Evolutionary conservation across 129 eudicot species (phyloP).

Genomic region (Sambucus nigra): DNA sequence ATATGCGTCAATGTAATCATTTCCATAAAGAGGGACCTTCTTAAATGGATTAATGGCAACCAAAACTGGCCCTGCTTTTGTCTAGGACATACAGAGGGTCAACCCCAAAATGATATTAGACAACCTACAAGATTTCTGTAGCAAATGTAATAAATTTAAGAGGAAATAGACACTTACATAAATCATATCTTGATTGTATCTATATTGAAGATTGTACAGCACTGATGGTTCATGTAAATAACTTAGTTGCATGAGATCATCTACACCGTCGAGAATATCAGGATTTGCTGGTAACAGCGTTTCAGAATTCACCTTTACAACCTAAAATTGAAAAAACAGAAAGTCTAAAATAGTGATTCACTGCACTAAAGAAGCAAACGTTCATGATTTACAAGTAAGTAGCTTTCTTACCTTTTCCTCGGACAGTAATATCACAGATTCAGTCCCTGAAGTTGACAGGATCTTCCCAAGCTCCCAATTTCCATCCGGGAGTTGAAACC

Average conservation of each 20-base stretch:
- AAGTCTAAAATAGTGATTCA: conserved; percentile 1
- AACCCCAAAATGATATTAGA: background rate
- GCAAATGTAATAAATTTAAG: background rate
- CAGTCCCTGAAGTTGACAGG: conserved; percentile 59
- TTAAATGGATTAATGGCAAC: conserved; percentile 92
- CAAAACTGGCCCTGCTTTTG: conserved; percentile 96
- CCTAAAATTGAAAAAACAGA: conserved; percentile 39
- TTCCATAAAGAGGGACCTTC: conserved; percentile 70
- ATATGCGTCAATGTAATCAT: conserved; percentile 68
- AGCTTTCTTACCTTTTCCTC: conserved; percentile 64
- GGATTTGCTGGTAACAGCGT: conserved; percentile 83
- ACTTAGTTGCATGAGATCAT: conserved; percentile 97
- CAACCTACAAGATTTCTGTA: conserved; percentile 2
- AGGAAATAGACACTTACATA: conserved; percentile 52
- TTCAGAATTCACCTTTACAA: conserved; percentile 54
- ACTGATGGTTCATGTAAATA: conserved; percentile 89
- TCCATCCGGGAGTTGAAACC: conserved; percentile 87
- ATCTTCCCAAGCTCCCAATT: conserved; percentile 85
- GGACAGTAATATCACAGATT: conserved; percentile 50
- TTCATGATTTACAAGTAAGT: background rate
- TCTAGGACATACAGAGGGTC: conserved; percentile 31
- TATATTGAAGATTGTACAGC: conserved; percentile 74
- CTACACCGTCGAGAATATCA: conserved; percentile 95
- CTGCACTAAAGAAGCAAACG: conserved; percentile 5
- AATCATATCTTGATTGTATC: conserved; percentile 73